Evolutionary conservation across 441 rosid genomes (phyloP), one percentile per base, ranked within the genome.

Genomic region (Pelargonium fulgidum): DNA sequence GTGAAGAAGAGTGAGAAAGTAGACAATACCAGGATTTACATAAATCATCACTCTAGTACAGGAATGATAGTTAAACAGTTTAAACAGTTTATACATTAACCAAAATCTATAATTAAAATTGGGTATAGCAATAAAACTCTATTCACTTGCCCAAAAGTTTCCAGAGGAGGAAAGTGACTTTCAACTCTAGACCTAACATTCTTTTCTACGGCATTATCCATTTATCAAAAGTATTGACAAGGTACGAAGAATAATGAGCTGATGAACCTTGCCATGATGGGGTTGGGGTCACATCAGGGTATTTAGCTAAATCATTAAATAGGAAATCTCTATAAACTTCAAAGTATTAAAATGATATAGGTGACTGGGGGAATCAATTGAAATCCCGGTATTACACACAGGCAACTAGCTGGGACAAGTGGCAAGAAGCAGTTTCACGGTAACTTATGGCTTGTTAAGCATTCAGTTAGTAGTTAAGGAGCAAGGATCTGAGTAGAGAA

Each of bases 1-100:
- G 47, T 0, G 42, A 68, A 71, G 14, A 54, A 73, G 29, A n/a
- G 64, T 72, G 48, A 77, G 62, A 66, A 72, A 47, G 39, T 16
- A 44, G 44, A 64, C 20, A 58, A 5, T 36, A 24, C 54, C 50
- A 14, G 62, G 64, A 66, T 17, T 24, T 24, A 68, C 0, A 36
- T 14, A 70, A 12, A 68, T 19, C 11, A 52, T 16, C 47, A 56
- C 63, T 36, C 19, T 9, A 52, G 59, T 14, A 52, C 59, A 52
- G 59, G 59, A n/a, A 3, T n/a, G 59, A 52, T 13, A 52, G 17
- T 52, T 52, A 4, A 19, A 52, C 19, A 52, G 20, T 22, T 52
- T 52, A 4, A 19, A 52, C 19, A 52, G 20, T 22, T 20, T 48
- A 45, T 47, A 26, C 13, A 48, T n/a, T 26, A 0, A 16, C 10